Evolutionary conservation across 768 basidiomycete genomes (phyloP).

Genomic region (Chalciporus chontae): DNA sequence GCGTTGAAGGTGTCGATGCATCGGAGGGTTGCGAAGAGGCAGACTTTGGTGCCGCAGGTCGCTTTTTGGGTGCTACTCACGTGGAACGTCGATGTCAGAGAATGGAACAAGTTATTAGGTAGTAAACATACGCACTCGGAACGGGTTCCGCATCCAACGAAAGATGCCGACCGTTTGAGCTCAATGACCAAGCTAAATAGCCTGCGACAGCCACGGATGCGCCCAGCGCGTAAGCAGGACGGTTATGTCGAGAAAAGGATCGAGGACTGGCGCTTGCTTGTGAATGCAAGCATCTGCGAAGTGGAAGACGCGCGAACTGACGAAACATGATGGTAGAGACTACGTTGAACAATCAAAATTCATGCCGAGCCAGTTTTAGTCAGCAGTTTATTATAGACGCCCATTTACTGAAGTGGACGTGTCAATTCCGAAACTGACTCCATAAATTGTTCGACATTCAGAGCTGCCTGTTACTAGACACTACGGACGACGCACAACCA

Average conservation of each 20-base stretch:
- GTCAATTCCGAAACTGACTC: too few species aligned
- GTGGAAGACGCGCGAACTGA: constrained; percentile 48
- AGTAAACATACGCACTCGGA: constrained; percentile 20
- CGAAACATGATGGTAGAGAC: constrained; percentile 45
- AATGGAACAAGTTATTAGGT: not conserved
- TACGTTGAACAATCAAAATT: constrained; percentile 19
- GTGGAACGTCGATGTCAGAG: not conserved
- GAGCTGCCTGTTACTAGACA: too few species aligned
- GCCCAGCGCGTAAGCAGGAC: constrained; percentile 36
- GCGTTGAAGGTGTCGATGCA: constrained; percentile 11
- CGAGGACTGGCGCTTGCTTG: constrained; percentile 21
- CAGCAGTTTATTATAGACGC: constrained; percentile 13
- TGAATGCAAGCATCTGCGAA: constrained; percentile 54
- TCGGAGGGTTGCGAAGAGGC: constrained; percentile 15
- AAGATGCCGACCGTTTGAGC: constrained; percentile 39
- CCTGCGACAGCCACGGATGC: constrained; percentile 43
- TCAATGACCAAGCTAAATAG: constrained; percentile 48
- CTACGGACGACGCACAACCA: too few species aligned
- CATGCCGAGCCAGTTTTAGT: constrained; percentile 21
- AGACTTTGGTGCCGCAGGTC: not conserved
- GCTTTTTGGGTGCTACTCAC: constrained; percentile 19
- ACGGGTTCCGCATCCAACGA: constrained; percentile 43
- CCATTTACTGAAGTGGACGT: not conserved
- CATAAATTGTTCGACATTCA: too few species aligned
- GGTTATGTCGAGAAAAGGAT: constrained; percentile 24